phyloP scores from a whole-genome alignment of 2,329 filamentous ascomycete species.

The Paecilomyces fulvus region DNA sequence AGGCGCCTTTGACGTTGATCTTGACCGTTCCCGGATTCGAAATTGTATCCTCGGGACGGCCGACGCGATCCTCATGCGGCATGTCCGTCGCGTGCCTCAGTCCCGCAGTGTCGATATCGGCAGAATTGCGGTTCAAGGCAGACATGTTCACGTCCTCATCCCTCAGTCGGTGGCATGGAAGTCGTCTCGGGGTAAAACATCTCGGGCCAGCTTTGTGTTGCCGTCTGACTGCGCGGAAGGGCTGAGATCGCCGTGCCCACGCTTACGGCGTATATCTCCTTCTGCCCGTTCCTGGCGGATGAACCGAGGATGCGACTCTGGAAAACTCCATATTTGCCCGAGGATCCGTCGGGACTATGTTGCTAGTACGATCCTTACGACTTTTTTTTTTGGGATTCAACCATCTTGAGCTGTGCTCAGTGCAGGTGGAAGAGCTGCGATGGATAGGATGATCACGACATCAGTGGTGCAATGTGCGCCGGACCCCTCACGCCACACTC shows the following conservation, averaged over 20 bases:
- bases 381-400: neutral
- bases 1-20: conserved; percentile 94
- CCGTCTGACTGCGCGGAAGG: neutral
- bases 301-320: conserved; percentile 2
- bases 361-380: neutral
- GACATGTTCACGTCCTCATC: conserved; percentile 19
- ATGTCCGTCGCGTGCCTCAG: conserved; percentile 11
- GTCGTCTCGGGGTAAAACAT: neutral
- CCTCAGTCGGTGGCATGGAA: neutral
- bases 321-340: conserved; percentile 5
- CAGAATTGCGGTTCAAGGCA: conserved; percentile 17
- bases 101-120: conserved; percentile 9
- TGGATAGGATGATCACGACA: neutral
- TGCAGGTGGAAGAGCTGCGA: neutral
- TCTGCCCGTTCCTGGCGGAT: conserved; percentile 24
- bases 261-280: conserved; percentile 40
- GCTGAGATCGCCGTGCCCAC: conserved; percentile 27
- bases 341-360: neutral
- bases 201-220: neutral
- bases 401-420: neutral
- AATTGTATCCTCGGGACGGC: conserved; percentile 40
- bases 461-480: neutral
- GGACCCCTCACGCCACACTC: neutral
- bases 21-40: conserved; percentile 61
- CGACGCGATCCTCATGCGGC: conserved; percentile 18